Base-by-base conservation (phyloP, 192 early-diverging fungal species). In the Backusella morwellensis region DNA sequence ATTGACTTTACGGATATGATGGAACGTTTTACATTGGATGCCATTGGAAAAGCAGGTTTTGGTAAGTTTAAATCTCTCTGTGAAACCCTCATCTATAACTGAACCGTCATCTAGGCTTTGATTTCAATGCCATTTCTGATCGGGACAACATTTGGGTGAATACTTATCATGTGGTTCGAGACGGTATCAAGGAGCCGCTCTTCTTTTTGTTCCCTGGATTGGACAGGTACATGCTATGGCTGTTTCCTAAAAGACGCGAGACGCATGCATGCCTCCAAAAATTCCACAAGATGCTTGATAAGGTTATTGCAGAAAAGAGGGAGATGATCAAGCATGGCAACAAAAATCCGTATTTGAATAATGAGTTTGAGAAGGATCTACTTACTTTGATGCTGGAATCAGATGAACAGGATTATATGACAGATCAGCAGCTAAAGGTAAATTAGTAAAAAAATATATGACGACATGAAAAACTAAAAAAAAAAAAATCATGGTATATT, bases 181-280 rank as follows among this genome's bases (percentile, higher is more conserved):
- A 83, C 14, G 80, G 81, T 15, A 75, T 89, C 75, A 69, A 81
- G 17, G 77, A 87, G 26, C 87, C 87, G 1, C 41, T 89, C 3
- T 88, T 84, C 73, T 84, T 86, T 34, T 78, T 90, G 70, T 88
- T 91, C 23, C 88, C 88, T 17, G 80, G 80, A 75, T 80, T 91
- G 5, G 90, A 90, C 36, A 72, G 74, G 40, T 47, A 73, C 6
- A 38, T 81, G 7, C 3, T 42, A 0, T 69, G 72, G 70, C 5
- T 63, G 34, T 70, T 77, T 21, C 74, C 74, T 0, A 23, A 77
- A 35, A 26, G 80, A 70, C 38, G 42, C 0, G 38, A 73, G 36
- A 11, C 34, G 7, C 80, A 81, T 70, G 19, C 34, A 14, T 36
- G 47, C 6, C 23, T 81, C 7, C 17, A 73, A 19, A 26, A 12